These are phyloP conservation scores for Metschnikowia kofuensis DNA, from an alignment of 805 yeast species.

Conservation along the genomic window DNA sequence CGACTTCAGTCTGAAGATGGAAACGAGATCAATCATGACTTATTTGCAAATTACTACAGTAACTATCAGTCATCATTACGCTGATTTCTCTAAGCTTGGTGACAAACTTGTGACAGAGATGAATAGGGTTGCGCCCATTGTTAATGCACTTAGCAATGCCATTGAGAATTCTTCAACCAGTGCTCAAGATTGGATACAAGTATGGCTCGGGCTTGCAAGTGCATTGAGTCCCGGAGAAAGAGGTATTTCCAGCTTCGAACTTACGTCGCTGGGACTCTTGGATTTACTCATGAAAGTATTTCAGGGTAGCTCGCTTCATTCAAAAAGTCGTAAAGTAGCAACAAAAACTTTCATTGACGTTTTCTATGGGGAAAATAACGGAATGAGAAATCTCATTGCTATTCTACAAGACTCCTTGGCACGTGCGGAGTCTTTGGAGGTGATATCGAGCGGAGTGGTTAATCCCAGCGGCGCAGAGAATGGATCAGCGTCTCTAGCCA, in stretches of 20 bases:
- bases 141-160: background rate
- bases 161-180: background rate
- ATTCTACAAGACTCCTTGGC: constrained; percentile 67
- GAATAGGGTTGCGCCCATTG: constrained; percentile 1
- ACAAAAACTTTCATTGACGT: constrained; percentile 42
- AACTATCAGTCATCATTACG: constrained; percentile 1
- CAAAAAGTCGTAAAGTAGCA: constrained; percentile 5
- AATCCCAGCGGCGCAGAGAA: constrained; percentile 15
- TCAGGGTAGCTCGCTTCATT: background rate
- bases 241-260: constrained; percentile 67
- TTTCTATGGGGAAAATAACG: constrained; percentile 29
- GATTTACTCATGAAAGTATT: constrained; percentile 20
- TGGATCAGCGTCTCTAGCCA: constrained; percentile 63
- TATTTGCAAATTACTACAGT: background rate
- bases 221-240: constrained; percentile 13
- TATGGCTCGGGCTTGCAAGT: constrained; percentile 25
- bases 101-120: background rate
- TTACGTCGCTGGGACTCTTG: constrained; percentile 66
- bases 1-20: constrained; percentile 3
- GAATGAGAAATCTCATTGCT: constrained; percentile 2
- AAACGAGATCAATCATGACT: background rate
- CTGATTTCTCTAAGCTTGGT: constrained; percentile 3
- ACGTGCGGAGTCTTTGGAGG: constrained; percentile 70
- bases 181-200: constrained; percentile 38
- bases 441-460: constrained; percentile 45